Conservation (phyloP, 768 basidiomycete species). For the Cytidiella melzeri region DNA sequence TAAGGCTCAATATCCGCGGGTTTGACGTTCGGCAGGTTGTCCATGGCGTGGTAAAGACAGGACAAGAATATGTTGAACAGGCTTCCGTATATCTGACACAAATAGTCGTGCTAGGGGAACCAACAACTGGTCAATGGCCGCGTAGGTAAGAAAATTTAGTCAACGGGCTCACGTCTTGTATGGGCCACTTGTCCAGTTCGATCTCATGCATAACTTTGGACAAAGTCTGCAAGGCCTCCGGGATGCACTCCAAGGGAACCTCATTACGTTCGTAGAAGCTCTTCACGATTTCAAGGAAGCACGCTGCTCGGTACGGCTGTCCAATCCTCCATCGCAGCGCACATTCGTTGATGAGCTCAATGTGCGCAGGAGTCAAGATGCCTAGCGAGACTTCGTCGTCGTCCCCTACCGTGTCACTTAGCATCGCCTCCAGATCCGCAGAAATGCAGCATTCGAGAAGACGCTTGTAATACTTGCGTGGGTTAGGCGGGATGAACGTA, state of each 20-base stretch:
- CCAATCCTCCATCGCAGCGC: slow-evolving; percentile 87
- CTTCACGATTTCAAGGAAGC: slow-evolving; percentile 82
- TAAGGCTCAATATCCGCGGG: slow-evolving; percentile 60
- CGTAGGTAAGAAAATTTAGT: slow-evolving; percentile 6
- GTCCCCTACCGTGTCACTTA: slow-evolving; percentile 85
- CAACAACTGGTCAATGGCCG: slow-evolving; percentile 1
- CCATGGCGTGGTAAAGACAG: slow-evolving; percentile 78
- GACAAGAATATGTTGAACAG: slow-evolving; percentile 87
- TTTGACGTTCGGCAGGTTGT: slow-evolving; percentile 68
- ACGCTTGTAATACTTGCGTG: slow-evolving; percentile 78
- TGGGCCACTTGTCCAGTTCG: slow-evolving; percentile 71
- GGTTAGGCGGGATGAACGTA: slow-evolving; percentile 87
- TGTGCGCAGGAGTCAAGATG: slow-evolving; percentile 74
- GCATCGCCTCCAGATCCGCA: slow-evolving; percentile 84
- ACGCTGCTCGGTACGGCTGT: slow-evolving; percentile 67
- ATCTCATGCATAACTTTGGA: slow-evolving; percentile 64
- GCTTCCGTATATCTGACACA: slow-evolving; percentile 59
- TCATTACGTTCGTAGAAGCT: slow-evolving; percentile 84
- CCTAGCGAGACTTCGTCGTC: slow-evolving; percentile 94
- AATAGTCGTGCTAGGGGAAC: slow-evolving; percentile 51
- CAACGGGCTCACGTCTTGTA: slow-evolving; percentile 62
- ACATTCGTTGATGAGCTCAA: slow-evolving; percentile 83
- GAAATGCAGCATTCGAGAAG: slow-evolving; percentile 79
- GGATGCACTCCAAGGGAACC: slow-evolving; percentile 91
- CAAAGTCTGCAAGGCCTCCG: slow-evolving; percentile 78